A percentile compares a stretch with the other conserved stretches of the same genome.
These are phyloP conservation scores for Hanseniaspora taiwanica DNA, from an alignment of 805 yeast species.

Conservation along the genomic window DNA sequence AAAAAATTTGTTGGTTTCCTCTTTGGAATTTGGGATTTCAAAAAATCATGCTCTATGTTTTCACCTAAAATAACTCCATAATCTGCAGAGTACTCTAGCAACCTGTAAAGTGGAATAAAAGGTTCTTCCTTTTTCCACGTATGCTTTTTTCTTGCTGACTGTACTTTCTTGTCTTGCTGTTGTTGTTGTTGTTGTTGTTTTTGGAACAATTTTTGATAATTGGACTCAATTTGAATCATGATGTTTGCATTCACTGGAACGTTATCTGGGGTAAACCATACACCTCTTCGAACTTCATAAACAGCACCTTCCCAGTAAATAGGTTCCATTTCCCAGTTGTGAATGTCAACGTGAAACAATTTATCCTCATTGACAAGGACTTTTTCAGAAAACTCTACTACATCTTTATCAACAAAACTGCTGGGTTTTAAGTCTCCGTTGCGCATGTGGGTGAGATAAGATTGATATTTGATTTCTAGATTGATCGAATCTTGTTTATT, in stretches of 20 bases:
- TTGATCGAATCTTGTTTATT: slow-evolving; percentile 45
- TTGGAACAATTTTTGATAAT: slow-evolving; percentile 32
- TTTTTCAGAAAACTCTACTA: neutral
- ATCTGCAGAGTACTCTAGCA: neutral
- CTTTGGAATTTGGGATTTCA: neutral
- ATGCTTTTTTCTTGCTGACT: too few relatives aligned
- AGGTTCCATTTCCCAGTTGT: slow-evolving; percentile 42
- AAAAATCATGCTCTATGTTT: neutral
- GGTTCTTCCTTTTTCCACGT: neutral
- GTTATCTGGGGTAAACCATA: slow-evolving; percentile 60
- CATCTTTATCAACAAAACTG: neutral
- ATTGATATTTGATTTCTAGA: slow-evolving; percentile 40
- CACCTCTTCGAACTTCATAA: slow-evolving; percentile 71
- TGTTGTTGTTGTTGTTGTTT: slow-evolving; percentile 12
- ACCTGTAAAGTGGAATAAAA: neutral
- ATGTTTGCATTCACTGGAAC: slow-evolving; percentile 38
- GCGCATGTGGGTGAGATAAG: neutral
- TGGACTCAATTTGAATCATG: slow-evolving; percentile 47
- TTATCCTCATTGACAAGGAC: slow-evolving; percentile 73
- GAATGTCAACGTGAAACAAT: slow-evolving; percentile 58
- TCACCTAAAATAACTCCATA: neutral
- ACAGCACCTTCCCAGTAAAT: slow-evolving; percentile 82
- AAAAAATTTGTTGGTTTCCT: neutral
- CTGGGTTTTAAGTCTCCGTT: neutral
- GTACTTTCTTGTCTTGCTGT: neutral